A percentile compares a stretch with the other conserved stretches of the same genome.
Conservation (phyloP, 129 eudicot genomes). For the Escallonia rubra region DNA sequence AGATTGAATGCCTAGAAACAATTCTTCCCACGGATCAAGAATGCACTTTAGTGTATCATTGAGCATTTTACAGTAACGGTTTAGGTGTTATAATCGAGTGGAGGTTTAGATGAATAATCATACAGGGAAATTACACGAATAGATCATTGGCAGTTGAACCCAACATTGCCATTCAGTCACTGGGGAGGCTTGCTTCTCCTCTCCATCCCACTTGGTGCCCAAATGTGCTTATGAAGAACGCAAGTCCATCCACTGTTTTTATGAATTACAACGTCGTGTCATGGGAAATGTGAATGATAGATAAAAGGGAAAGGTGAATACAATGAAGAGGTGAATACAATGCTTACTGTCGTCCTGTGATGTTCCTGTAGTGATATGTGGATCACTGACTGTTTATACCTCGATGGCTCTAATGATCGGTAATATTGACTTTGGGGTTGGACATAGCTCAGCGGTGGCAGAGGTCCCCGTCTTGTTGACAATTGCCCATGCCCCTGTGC, state of each 20-base stretch:
- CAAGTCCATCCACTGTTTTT: slow-evolving; percentile 5
- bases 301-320: background rate
- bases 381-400: slow-evolving; percentile 10
- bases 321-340: background rate
- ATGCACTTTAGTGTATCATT: too few species aligned
- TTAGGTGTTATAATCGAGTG: too few species aligned
- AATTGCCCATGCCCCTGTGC: background rate
- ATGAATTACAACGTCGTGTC: background rate
- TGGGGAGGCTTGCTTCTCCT: slow-evolving; percentile 13
- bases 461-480: background rate
- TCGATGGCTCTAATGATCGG: slow-evolving; percentile 15
- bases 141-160: slow-evolving; percentile 2
- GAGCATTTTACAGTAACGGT: too few species aligned
- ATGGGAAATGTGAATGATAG: too few species aligned
- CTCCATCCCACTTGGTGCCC: slow-evolving; percentile 15
- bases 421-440: background rate
- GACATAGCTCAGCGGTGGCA: slow-evolving; percentile 4
- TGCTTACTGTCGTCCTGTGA: slow-evolving; percentile 7
- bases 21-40: too few species aligned
- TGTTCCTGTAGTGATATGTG: slow-evolving; percentile 5
- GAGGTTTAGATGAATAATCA: background rate
- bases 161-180: slow-evolving; percentile 11
- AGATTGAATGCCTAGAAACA: too few species aligned
- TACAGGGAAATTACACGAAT: slow-evolving; percentile 10
- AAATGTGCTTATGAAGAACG: background rate